Evolutionary conservation across 2,329 filamentous ascomycete genomes (phyloP).

Genomic region (Aureobasidium subglaciale): DNA sequence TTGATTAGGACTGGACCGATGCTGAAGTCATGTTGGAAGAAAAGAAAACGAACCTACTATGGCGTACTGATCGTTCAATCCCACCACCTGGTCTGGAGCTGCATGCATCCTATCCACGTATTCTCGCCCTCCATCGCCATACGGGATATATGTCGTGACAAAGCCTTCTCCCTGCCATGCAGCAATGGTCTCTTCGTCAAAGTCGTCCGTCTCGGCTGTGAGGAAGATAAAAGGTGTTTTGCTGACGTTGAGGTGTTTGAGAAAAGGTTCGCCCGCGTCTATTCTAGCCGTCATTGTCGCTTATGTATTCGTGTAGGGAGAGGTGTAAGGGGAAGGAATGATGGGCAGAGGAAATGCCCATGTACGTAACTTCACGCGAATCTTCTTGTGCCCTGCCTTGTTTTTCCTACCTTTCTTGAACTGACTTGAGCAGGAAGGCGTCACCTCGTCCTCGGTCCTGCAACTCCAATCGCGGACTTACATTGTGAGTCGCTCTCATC

Average conservation of each 20-base stretch:
- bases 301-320: background rate
- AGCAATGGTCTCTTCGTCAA: constrained; percentile 47
- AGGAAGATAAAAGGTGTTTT: constrained; percentile 42
- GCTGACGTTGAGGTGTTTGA: constrained; percentile 32
- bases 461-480: background rate
- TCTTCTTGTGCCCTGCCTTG: constrained; percentile 1
- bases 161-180: constrained; percentile 57
- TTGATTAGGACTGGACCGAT: background rate
- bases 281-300: constrained; percentile 4
- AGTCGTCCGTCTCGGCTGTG: constrained; percentile 47
- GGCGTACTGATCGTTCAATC: constrained; percentile 53
- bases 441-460: background rate
- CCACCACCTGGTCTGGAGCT: constrained; percentile 49
- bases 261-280: constrained; percentile 22
- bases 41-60: constrained; percentile 48
- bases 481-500: background rate
- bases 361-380: constrained; percentile 6
- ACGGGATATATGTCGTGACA: constrained; percentile 49
- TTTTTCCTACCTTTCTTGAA: background rate
- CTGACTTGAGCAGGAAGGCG: background rate
- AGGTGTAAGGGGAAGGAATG: background rate
- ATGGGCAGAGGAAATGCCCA: background rate
- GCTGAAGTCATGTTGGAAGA: constrained; percentile 8
- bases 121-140: constrained; percentile 42
- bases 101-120: constrained; percentile 43